phyloP scores from a whole-genome alignment of 2,329 filamentous ascomycete species.

The Hortaea werneckii region DNA sequence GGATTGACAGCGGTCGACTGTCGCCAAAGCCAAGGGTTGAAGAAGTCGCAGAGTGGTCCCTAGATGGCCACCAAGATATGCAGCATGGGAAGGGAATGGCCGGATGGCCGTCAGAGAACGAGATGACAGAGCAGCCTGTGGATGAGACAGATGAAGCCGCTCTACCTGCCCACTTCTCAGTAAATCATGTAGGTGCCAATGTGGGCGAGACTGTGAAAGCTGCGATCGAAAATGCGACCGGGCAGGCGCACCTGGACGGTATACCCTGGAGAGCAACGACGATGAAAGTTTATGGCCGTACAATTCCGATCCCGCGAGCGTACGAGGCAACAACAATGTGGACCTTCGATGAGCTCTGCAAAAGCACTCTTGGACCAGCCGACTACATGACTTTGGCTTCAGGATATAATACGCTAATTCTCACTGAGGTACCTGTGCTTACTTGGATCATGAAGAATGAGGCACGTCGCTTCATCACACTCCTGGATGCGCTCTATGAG shows the following conservation, averaged over 20 bases:
- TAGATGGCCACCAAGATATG: constrained; percentile 17
- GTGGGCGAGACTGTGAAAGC: constrained; percentile 4
- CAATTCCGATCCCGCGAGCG: constrained; percentile 49
- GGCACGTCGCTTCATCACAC: constrained; percentile 67
- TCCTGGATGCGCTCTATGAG: constrained; percentile 73
- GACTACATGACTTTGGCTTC: constrained; percentile 77
- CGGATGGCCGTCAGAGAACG: constrained; percentile 6
- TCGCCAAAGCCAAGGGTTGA: constrained; percentile 13
- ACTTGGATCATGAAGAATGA: constrained; percentile 66
- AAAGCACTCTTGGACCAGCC: constrained; percentile 58
- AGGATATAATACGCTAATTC: constrained; percentile 66
- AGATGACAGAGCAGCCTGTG: not conserved
- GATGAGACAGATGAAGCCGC: not conserved
- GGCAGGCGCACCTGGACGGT: constrained; percentile 5
- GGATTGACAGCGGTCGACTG: constrained; percentile 41
- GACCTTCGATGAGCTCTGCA: constrained; percentile 59
- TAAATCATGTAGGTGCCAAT: constrained; percentile 1
- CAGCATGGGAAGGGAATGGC: constrained; percentile 13
- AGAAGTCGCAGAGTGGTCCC: constrained; percentile 11
- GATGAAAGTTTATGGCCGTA: constrained; percentile 53
- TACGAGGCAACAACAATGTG: constrained; percentile 51
- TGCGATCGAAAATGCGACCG: constrained; percentile 12
- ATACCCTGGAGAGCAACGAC: constrained; percentile 34
- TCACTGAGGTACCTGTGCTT: constrained; percentile 60
- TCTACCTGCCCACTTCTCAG: not conserved